Evolutionary conservation across 2,329 filamentous ascomycete genomes (phyloP).

Genomic region (Pseudogymnoascus pannorum): DNA sequence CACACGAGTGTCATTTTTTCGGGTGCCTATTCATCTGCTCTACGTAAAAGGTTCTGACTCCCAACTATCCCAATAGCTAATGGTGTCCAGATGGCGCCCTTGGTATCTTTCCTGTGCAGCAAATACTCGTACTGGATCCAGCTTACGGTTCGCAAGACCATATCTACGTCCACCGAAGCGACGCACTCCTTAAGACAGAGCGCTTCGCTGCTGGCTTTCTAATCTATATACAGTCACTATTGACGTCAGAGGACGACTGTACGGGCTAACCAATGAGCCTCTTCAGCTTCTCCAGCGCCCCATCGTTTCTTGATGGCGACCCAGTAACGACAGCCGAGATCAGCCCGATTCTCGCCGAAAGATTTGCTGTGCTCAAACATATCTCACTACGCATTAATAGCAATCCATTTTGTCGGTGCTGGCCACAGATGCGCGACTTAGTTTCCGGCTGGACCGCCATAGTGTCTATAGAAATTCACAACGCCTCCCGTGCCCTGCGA

Average conservation of each 20-base stretch:
- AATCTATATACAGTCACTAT: background rate
- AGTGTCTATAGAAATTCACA: background rate
- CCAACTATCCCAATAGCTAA: background rate
- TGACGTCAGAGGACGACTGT: background rate
- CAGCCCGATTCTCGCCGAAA: constrained; percentile 15
- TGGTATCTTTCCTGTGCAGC: background rate
- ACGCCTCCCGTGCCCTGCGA: background rate
- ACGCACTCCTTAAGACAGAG: background rate
- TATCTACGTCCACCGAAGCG: background rate
- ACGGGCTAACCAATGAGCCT: constrained; percentile 10
- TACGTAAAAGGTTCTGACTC: background rate
- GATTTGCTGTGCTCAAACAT: constrained; percentile 9
- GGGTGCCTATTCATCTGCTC: background rate
- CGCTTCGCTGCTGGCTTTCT: background rate
- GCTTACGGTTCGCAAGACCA: background rate
- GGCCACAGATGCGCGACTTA: background rate
- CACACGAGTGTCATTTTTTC: background rate
- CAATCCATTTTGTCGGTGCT: background rate
- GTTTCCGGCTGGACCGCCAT: background rate
- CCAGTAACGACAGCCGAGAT: constrained; percentile 2
- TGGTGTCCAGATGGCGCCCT: background rate
- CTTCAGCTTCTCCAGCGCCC: constrained; percentile 15
- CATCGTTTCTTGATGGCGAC: constrained; percentile 11
- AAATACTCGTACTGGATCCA: background rate
- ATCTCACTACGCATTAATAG: background rate